These are phyloP conservation scores for Pueraria montana DNA, from an alignment of 306 rosid genomes.

Conservation along the genomic window DNA sequence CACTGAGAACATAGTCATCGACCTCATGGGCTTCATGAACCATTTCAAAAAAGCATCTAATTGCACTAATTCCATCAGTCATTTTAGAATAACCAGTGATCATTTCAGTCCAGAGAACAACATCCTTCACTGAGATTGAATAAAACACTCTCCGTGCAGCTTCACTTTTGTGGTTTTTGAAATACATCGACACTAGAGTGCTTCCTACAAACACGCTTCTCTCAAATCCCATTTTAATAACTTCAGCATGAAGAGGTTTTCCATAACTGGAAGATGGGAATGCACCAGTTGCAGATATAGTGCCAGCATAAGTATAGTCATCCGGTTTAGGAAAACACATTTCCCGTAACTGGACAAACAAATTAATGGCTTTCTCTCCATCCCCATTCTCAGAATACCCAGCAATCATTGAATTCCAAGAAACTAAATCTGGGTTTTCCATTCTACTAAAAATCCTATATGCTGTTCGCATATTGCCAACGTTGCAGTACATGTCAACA, in stretches of 20 bases:
- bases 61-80: constrained; percentile 62
- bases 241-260: constrained; percentile 78
- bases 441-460: constrained; percentile 59
- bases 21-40: constrained; percentile 57
- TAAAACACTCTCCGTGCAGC: constrained; percentile 64
- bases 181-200: constrained; percentile 79
- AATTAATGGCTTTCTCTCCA: constrained; percentile 65
- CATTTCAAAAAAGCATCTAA: constrained; percentile 70
- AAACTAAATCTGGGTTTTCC: constrained; percentile 67
- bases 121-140: constrained; percentile 69
- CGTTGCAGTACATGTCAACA: constrained; percentile 85
- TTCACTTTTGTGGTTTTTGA: constrained; percentile 67
- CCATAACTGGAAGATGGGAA: constrained; percentile 58
- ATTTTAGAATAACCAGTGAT: constrained; percentile 71
- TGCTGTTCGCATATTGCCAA: constrained; percentile 63
- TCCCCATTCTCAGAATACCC: constrained; percentile 76
- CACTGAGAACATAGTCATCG: constrained; percentile 79
- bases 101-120: constrained; percentile 90
- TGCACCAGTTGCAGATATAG: constrained; percentile 63
- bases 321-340: constrained; percentile 64
- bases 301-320: constrained; percentile 75
- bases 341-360: constrained; percentile 62
- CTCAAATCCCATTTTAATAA: constrained; percentile 69
- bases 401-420: constrained; percentile 90
- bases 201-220: constrained; percentile 74